Evolutionary conservation across 192 early-diverging fungal species (phyloP).

Genomic region (Podila horticola): DNA sequence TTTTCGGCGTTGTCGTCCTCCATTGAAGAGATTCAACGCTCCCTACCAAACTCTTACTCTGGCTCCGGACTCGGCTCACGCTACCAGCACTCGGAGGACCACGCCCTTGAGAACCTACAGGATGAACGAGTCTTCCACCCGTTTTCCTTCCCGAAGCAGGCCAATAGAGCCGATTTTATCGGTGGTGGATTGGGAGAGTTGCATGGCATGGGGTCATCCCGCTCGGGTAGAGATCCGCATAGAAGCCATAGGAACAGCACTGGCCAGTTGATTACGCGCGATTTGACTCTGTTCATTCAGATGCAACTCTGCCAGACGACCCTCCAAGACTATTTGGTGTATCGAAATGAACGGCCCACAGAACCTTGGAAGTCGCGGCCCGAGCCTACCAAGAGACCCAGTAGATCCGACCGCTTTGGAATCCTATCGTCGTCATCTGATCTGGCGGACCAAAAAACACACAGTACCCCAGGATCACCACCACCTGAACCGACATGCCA

Average conservation of each 20-base stretch:
- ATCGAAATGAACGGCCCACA: slow-evolving; percentile 68
- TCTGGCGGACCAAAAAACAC: slow-evolving; percentile 7
- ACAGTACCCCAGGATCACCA: slow-evolving; percentile 25
- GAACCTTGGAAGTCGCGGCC: slow-evolving; percentile 15
- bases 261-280: slow-evolving; percentile 27
- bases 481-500: slow-evolving; percentile 24
- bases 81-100: slow-evolving; percentile 11
- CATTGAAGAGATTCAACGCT: slow-evolving; percentile 46
- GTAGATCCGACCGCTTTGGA: slow-evolving; percentile 13
- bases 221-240: not conserved
- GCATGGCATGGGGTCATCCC: slow-evolving; percentile 6
- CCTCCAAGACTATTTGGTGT: slow-evolving; percentile 72
- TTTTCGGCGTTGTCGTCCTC: slow-evolving; percentile 36
- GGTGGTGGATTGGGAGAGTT: slow-evolving; percentile 22
- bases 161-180: slow-evolving; percentile 4
- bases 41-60: slow-evolving; percentile 30
- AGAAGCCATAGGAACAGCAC: slow-evolving; percentile 12
- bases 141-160: slow-evolving; percentile 16
- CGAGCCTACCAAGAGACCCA: slow-evolving; percentile 1
- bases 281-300: slow-evolving; percentile 78
- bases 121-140: slow-evolving; percentile 8
- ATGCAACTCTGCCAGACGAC: slow-evolving; percentile 93
- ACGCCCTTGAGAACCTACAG: not conserved
- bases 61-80: slow-evolving; percentile 41
- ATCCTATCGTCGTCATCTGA: not conserved